Conservation (phyloP, 257 asterid species). For the Paulownia fortunei region DNA sequence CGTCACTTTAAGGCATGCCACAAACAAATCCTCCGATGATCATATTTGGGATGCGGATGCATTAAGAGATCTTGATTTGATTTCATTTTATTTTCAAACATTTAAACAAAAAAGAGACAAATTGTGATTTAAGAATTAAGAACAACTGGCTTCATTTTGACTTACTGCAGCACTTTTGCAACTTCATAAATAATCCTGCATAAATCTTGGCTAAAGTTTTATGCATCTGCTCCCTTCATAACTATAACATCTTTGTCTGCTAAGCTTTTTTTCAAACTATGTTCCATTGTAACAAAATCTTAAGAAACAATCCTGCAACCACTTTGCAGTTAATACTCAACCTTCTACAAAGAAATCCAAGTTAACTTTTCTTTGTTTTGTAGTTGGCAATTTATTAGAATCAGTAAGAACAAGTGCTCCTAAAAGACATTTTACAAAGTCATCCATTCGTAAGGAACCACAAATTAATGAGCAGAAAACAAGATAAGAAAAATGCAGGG, state of each 20-base stretch:
- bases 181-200: background rate
- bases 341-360: background rate
- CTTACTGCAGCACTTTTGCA: background rate
- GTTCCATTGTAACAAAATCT: background rate
- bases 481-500: background rate
- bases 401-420: background rate
- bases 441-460: background rate
- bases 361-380: background rate
- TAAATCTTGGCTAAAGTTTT: background rate
- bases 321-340: slow-evolving; percentile 5
- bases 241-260: background rate
- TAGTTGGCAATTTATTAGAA: background rate
- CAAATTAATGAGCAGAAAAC: background rate
- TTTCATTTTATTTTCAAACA: background rate
- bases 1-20: background rate
- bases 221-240: background rate
- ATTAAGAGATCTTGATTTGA: background rate
- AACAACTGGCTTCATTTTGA: background rate
- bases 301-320: background rate
- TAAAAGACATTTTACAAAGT: background rate
- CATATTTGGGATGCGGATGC: slow-evolving; percentile 1
- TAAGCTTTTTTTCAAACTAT: background rate
- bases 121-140: background rate
- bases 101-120: slow-evolving; percentile 13
- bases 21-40: background rate